phyloP scores from a whole-genome alignment of 2,329 filamentous ascomycete genomes.

The Cercospora sp. region DNA sequence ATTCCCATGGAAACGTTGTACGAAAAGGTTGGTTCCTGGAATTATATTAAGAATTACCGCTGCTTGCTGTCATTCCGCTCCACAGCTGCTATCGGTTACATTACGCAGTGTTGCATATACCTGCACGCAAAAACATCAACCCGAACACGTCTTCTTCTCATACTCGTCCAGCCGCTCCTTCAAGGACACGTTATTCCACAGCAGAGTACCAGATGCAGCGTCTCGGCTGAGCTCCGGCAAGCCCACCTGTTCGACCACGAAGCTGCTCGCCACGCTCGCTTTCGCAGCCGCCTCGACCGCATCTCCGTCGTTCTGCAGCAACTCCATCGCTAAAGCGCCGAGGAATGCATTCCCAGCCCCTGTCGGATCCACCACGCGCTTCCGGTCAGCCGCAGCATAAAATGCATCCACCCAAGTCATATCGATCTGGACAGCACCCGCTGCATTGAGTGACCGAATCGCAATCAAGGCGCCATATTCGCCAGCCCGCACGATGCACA shows the following conservation, averaged over 20 bases:
- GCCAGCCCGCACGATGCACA: slow-evolving; percentile 31
- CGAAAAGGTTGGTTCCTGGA: background rate
- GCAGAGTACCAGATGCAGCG: slow-evolving; percentile 40
- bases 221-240: slow-evolving; percentile 27
- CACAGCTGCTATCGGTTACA: background rate
- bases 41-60: background rate
- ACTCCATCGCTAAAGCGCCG: slow-evolving; percentile 33
- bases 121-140: background rate
- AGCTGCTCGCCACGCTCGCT: slow-evolving; percentile 34
- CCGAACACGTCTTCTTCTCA: slow-evolving; percentile 8
- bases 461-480: slow-evolving; percentile 33
- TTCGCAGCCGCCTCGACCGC: slow-evolving; percentile 29
- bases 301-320: slow-evolving; percentile 25
- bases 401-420: slow-evolving; percentile 31
- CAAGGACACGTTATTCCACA: slow-evolving; percentile 51
- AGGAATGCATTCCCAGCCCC: slow-evolving; percentile 37
- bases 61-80: background rate
- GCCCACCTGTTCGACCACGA: slow-evolving; percentile 33
- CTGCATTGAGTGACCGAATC: background rate
- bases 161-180: slow-evolving; percentile 42
- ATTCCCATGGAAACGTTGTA: background rate
- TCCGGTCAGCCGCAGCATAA: slow-evolving; percentile 20
- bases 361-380: slow-evolving; percentile 33
- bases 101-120: background rate
- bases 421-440: slow-evolving; percentile 7